Evolutionary conservation across 495 filamentous ascomycete genomes (phyloP).

Genomic region (Aspergillus homomorphus): DNA sequence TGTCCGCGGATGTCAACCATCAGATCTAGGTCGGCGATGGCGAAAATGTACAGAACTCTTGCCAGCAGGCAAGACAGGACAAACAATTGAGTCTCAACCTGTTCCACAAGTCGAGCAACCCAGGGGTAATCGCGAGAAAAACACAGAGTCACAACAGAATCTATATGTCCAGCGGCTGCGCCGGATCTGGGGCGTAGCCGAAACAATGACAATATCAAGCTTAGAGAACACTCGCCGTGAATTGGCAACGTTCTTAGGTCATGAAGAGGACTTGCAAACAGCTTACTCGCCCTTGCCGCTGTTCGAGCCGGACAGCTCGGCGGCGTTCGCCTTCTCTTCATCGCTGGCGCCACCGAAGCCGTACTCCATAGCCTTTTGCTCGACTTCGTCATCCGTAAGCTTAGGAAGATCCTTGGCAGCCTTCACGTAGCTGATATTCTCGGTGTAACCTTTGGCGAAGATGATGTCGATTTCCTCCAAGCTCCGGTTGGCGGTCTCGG

Average conservation of each 20-base stretch:
- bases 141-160: constrained; percentile 11
- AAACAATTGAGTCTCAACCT: neutral
- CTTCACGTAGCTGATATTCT: constrained; percentile 71
- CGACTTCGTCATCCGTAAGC: constrained; percentile 60
- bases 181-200: neutral
- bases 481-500: constrained; percentile 65
- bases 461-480: constrained; percentile 81
- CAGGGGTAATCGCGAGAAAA: constrained; percentile 11
- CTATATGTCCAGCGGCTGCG: constrained; percentile 3
- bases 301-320: constrained; percentile 9
- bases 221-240: neutral
- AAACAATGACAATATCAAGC: neutral
- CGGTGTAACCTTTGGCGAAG: constrained; percentile 72
- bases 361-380: constrained; percentile 59
- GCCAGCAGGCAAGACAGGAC: neutral
- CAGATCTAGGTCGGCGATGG: neutral
- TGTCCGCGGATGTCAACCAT: neutral
- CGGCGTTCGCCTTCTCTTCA: constrained; percentile 27
- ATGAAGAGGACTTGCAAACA: neutral
- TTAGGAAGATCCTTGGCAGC: constrained; percentile 68
- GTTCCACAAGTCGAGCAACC: constrained; percentile 11
- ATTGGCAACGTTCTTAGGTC: neutral
- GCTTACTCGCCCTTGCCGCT: constrained; percentile 20
- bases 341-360: constrained; percentile 46
- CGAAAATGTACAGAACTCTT: constrained; percentile 11